Base-by-base conservation (phyloP, 2,329 filamentous ascomycete genomes). In the Bipolaris bicolor region DNA sequence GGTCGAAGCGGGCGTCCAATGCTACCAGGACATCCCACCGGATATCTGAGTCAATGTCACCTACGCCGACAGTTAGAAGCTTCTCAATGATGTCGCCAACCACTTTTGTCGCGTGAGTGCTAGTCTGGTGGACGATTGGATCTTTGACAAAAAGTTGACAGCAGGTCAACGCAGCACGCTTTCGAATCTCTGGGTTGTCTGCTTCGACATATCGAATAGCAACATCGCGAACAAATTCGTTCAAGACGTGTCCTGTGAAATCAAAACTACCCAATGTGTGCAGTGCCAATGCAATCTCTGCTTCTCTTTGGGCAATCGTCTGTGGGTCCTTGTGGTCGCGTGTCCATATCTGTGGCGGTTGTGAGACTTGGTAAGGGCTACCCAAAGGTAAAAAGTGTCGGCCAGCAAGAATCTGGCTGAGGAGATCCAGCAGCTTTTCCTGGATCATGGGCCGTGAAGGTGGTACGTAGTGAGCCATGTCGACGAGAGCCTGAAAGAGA, bases 391-490 rank as follows among this genome's bases (percentile, higher is more conserved):
- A 89, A 76, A 98, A 99, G 1, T 92, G 90, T 65, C 95, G 90
- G 3, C 94, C 92, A 61, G 93, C 96, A 1, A 99, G 85, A 3
- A 98, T 94, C 62, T 94, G 87, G 76, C 95, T 98, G 37, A 99
- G 84, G 85, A 99, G 93, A 71, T 99, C 92, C 11, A 99, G 84
- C 22, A 99, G 81, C 66, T 95, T 89, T 70, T 97, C 94, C 72
- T 99, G 95, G 39, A 99, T 98, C 6, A 88, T 93, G 2, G 90
- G 85, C 73, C 96, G 95, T 55, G 97, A 92, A 0, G 96, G 92
- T 0, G 94, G 95, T 45, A 99, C 97, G 73, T 99, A 98, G 73
- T 98, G 96, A 26, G 95, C 95, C 91, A 99, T 97, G 71, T 99
- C 96, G 20, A 98, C 93, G 52, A 99, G 82, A 2, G 96, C 96